Percentiles rank a stretch among this genome's conserved stretches.
These are phyloP conservation scores for Tetrapisispora iriomotensis DNA, from an alignment of 805 yeast species.

Conservation along the genomic window DNA sequence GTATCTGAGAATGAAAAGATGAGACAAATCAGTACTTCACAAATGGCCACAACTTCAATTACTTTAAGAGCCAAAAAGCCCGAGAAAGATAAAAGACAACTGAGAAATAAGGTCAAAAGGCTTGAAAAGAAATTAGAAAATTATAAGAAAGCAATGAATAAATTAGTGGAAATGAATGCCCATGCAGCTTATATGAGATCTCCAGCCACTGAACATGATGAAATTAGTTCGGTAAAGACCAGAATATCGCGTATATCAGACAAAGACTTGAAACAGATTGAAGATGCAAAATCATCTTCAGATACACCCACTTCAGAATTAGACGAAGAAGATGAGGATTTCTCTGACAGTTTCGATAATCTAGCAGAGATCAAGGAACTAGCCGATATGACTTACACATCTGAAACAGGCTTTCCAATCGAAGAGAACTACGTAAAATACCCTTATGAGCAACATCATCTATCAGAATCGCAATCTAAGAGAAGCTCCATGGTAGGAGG, in stretches of 20 bases:
- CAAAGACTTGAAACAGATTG: constrained; percentile 17
- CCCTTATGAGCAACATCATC: not conserved
- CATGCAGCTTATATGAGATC: not conserved
- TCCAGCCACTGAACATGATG: constrained; percentile 1
- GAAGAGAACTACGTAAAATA: not conserved
- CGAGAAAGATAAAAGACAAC: constrained; percentile 4
- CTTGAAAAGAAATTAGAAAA: constrained; percentile 24
- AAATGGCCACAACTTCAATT: not conserved
- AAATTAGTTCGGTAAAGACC: constrained; percentile 4
- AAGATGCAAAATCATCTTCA: constrained; percentile 18
- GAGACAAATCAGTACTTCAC: not conserved
- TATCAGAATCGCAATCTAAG: constrained; percentile 1
- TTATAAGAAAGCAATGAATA: constrained; percentile 19
- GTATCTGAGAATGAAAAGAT: constrained; percentile 4
- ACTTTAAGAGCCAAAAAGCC: not conserved
- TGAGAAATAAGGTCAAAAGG: constrained; percentile 22
- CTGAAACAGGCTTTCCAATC: not conserved
- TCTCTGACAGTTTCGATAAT: not conserved
- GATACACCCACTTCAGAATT: constrained; percentile 10
- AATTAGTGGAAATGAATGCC: constrained; percentile 10
- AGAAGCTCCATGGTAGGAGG: constrained; percentile 3
- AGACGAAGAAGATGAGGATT: constrained; percentile 5
- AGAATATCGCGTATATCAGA: constrained; percentile 22
- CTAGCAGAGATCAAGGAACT: not conserved
- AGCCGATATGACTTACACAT: constrained; percentile 3